Conservation (phyloP, 2,329 filamentous ascomycete species). For the Colletotrichum aenigma region DNA sequence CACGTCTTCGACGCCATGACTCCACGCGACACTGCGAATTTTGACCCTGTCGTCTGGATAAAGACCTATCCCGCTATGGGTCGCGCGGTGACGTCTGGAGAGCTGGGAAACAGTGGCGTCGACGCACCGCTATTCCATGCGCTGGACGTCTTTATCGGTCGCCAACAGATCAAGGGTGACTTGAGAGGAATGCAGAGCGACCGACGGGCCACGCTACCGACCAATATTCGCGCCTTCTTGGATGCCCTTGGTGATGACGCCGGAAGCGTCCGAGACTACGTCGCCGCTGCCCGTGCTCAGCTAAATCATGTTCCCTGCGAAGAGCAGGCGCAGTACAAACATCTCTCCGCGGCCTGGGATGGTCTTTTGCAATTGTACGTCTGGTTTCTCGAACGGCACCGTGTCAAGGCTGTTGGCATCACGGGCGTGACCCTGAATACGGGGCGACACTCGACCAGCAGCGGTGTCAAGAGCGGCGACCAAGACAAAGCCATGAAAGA, state of each 20-base stretch:
- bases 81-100: conserved; percentile 1
- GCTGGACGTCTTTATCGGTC: conserved; percentile 7
- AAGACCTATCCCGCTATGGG: conserved; percentile 17
- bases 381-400: conserved; percentile 14
- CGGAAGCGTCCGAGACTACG: conserved; percentile 4
- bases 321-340: neutral
- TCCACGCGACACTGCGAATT: conserved; percentile 2
- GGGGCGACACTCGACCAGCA: conserved; percentile 12
- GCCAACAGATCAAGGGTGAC: conserved; percentile 3
- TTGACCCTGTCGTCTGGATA: conserved; percentile 18
- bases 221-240: conserved; percentile 7
- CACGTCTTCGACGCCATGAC: conserved; percentile 10
- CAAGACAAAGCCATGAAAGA: neutral
- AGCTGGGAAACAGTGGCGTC: conserved; percentile 13
- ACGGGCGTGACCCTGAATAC: conserved; percentile 7
- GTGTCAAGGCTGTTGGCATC: conserved; percentile 15
- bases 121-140: conserved; percentile 13
- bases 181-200: conserved; percentile 10
- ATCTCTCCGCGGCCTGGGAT: conserved; percentile 10
- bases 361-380: conserved; percentile 12
- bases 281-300: neutral
- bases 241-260: neutral
- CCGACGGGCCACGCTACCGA: conserved; percentile 3
- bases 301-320: neutral
- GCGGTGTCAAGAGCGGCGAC: conserved; percentile 12